Conservation (phyloP, 805 yeast genomes). For the Pichia deserticola region DNA sequence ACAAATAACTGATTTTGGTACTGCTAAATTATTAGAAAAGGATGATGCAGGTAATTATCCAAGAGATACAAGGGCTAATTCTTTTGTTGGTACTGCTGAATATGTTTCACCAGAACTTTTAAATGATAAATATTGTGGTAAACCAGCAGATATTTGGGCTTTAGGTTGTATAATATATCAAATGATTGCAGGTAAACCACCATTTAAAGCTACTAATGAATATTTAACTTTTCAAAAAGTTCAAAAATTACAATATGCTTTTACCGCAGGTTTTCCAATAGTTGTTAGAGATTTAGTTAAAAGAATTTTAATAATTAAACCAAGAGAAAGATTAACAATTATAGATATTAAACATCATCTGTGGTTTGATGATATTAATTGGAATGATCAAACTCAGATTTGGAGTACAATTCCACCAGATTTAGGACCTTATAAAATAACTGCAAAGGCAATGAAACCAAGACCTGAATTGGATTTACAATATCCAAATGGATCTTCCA, state of each 20-base stretch:
- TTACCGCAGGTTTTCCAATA: constrained; percentile 78
- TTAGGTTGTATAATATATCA: constrained; percentile 54
- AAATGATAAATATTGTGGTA: constrained; percentile 62
- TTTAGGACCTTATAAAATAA: constrained; percentile 62
- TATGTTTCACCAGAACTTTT: constrained; percentile 76
- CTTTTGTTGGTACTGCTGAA: constrained; percentile 84
- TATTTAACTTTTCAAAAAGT: constrained; percentile 77
- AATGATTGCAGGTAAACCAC: constrained; percentile 64
- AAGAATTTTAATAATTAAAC: constrained; percentile 55
- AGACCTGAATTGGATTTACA: constrained; percentile 44
- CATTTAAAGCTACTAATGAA: constrained; percentile 78
- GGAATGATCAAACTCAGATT: constrained; percentile 43
- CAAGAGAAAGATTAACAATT: constrained; percentile 54
- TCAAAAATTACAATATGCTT: constrained; percentile 72
- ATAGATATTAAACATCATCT: constrained; percentile 52
- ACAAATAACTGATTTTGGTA: constrained; percentile 78
- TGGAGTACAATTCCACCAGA: constrained; percentile 61
- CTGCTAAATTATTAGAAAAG: constrained; percentile 65
- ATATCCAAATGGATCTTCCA: constrained; percentile 12
- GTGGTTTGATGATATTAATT: constrained; percentile 52
- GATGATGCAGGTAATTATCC: constrained; percentile 51
- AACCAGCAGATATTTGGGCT: constrained; percentile 57
- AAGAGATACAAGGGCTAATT: constrained; percentile 59
- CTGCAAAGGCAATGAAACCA: constrained; percentile 74
- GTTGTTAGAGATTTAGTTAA: constrained; percentile 66